Evolutionary conservation across 1,284 basidiomycete species (phyloP).

Genomic region (Tylopilus orsonianus): DNA sequence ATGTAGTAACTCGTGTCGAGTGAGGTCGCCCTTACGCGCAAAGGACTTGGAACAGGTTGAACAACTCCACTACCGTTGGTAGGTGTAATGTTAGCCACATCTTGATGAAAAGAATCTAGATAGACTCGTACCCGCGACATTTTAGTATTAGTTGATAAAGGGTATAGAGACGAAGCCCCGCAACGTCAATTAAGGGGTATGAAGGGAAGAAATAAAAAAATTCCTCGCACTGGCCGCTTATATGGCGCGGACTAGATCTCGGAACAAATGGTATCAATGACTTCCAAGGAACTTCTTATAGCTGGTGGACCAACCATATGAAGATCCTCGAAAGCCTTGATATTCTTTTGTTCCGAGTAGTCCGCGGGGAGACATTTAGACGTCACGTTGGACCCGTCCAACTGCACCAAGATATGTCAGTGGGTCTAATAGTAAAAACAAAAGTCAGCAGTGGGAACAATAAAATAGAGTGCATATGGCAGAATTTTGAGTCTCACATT

Average conservation of each 20-base stretch:
- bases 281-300: no score
- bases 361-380: background rate
- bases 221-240: slow-evolving; percentile 18
- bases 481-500: slow-evolving; percentile 7
- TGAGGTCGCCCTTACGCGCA: slow-evolving; percentile 51
- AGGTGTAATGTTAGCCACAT: slow-evolving; percentile 5
- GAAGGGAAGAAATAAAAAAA: slow-evolving; percentile 9
- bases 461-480: slow-evolving; percentile 13
- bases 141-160: slow-evolving; percentile 5
- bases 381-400: slow-evolving; percentile 4
- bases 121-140: slow-evolving; percentile 28
- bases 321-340: slow-evolving; percentile 9
- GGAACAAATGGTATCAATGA: no score
- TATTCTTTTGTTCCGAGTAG: slow-evolving; percentile 24
- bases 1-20: slow-evolving; percentile 49
- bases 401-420: slow-evolving; percentile 13
- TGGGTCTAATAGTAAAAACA: slow-evolving; percentile 22
- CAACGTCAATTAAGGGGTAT: slow-evolving; percentile 33
- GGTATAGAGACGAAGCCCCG: slow-evolving; percentile 41
- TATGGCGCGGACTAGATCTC: slow-evolving; percentile 18
- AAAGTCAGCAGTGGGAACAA: slow-evolving; percentile 27
- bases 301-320: slow-evolving; percentile 8
- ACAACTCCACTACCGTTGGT: slow-evolving; percentile 34
- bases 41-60: slow-evolving; percentile 45
- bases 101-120: background rate